Percentiles rank a stretch among this genome's conserved stretches.
These are phyloP conservation scores for Pseudohyphozyma bogoriensis DNA, from an alignment of 768 basidiomycete genomes.

Conservation along the genomic window DNA sequence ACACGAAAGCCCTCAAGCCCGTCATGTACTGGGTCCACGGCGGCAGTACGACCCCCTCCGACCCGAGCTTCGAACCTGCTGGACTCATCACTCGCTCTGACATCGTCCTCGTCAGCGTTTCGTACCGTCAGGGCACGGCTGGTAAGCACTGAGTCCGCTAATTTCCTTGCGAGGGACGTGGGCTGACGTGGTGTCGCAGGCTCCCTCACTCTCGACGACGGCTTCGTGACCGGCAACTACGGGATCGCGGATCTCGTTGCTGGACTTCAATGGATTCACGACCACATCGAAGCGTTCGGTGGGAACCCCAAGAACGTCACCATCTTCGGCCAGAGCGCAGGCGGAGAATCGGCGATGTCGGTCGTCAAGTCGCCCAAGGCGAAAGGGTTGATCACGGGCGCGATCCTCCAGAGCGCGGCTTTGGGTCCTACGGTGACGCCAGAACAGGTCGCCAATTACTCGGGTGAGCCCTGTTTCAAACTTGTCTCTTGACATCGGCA, in stretches of 20 bases:
- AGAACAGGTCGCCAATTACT: too few relatives aligned
- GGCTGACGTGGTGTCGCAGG: neutral
- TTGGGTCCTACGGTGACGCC: too few relatives aligned
- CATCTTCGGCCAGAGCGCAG: neutral
- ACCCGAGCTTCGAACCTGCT: neutral
- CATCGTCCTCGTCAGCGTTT: neutral
- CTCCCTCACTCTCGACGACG: neutral
- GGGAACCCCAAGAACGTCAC: neutral
- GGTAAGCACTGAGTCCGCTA: too few relatives aligned
- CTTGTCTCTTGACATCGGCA: too few relatives aligned
- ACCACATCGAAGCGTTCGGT: neutral
- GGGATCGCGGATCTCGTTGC: neutral
- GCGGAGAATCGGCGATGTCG: too few relatives aligned
- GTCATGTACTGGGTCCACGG: neutral
- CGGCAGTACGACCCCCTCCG: neutral
- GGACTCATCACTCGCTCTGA: neutral
- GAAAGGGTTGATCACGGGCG: too few relatives aligned
- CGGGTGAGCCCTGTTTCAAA: too few relatives aligned
- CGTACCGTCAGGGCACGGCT: too few relatives aligned
- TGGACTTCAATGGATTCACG: neutral
- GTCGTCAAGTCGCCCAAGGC: too few relatives aligned
- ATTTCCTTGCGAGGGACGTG: too few relatives aligned
- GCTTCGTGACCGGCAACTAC: neutral
- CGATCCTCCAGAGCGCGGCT: too few relatives aligned
- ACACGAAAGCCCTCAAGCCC: neutral